phyloP scores from a whole-genome alignment of 306 rosid species.

The Bauhinia variegata region DNA sequence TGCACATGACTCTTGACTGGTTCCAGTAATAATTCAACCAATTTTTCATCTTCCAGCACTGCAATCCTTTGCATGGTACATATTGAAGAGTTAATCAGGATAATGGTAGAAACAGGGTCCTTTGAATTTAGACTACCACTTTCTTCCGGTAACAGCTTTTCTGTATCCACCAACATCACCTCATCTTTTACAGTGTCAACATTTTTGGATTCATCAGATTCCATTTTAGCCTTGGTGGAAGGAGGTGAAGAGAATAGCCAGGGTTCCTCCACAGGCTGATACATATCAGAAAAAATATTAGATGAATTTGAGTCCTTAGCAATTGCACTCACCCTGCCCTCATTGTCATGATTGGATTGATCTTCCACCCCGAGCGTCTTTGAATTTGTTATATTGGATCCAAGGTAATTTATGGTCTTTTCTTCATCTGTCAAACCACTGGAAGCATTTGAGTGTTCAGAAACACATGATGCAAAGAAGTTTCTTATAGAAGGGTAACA shows the following conservation, averaged over 20 bases:
- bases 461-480: conserved; percentile 59
- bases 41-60: conserved; percentile 77
- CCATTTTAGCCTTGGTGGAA: conserved; percentile 48
- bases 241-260: conserved; percentile 63
- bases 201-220: conserved; percentile 43
- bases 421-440: conserved; percentile 96
- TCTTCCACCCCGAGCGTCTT: conserved; percentile 45
- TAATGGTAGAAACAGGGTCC: conserved; percentile 64
- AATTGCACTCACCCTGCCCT: conserved; percentile 35
- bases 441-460: conserved; percentile 99
- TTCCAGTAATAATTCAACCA: conserved; percentile 87
- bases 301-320: conserved; percentile 45
- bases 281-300: conserved; percentile 45
- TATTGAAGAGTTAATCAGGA: conserved; percentile 89
- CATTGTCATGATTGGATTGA: conserved; percentile 43
- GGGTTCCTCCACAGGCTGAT: conserved; percentile 88
- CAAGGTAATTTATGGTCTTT: conserved; percentile 47
- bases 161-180: conserved; percentile 52
- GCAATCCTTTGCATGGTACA: conserved; percentile 99
- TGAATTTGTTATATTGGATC: conserved; percentile 51
- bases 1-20: conserved; percentile 95
- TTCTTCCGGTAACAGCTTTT: conserved; percentile 57
- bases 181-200: conserved; percentile 44
- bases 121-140: conserved; percentile 42
- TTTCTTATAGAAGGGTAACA: conserved; percentile 37